Evolutionary conservation across 306 rosid species (phyloP).

Genomic region (Delonix regia): DNA sequence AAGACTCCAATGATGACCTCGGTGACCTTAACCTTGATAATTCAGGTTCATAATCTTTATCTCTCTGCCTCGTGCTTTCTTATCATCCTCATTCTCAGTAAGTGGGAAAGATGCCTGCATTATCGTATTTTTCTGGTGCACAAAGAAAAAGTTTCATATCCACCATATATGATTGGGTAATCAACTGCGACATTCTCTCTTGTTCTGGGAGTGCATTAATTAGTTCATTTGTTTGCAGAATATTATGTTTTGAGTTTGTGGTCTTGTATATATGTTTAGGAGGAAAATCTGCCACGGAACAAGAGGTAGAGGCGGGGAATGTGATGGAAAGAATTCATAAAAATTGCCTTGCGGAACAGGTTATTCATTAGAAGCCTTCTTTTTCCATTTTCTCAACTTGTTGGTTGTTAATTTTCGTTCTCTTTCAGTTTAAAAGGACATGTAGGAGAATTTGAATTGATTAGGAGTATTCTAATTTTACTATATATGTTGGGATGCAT

Average conservation of each 20-base stretch:
- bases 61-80: not conserved
- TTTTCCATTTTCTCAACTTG: too few relatives aligned
- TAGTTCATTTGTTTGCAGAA: not conserved
- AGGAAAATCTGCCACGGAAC: slow-evolving; percentile 11
- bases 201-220: not conserved
- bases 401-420: too few relatives aligned
- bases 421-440: too few relatives aligned
- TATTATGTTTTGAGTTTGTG: not conserved
- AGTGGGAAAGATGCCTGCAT: too few relatives aligned
- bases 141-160: not conserved
- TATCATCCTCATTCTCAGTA: not conserved
- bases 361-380: slow-evolving; percentile 3
- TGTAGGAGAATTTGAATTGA: not conserved
- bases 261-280: slow-evolving; percentile 11
- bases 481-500: too few relatives aligned
- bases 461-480: not conserved
- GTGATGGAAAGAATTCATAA: slow-evolving; percentile 16
- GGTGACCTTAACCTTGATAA: not conserved
- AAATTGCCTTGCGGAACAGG: slow-evolving; percentile 55
- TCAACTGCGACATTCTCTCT: not conserved
- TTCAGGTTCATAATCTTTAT: slow-evolving; percentile 33
- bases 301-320: not conserved
- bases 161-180: not conserved
- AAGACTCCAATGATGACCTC: slow-evolving; percentile 31
- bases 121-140: too few relatives aligned